phyloP scores from a whole-genome alignment of 495 filamentous ascomycete species.

The Viridothelium virens region DNA sequence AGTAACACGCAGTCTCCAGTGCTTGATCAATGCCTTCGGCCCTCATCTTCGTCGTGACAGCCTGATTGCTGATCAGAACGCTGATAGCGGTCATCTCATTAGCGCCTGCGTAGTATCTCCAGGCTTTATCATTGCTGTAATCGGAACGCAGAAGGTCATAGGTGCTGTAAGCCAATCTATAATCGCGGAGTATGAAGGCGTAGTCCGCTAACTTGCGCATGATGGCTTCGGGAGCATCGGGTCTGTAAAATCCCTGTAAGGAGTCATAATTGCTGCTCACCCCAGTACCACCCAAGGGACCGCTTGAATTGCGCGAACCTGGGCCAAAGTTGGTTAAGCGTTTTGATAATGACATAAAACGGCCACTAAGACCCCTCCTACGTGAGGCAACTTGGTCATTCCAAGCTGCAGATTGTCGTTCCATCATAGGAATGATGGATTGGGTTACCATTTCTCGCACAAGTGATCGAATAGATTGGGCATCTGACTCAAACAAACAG shows the following conservation, averaged over 20 bases:
- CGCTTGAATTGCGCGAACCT: constrained; percentile 41
- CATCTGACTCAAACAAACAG: constrained; percentile 87
- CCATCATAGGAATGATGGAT: constrained; percentile 90
- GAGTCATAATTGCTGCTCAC: constrained; percentile 66
- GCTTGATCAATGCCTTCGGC: constrained; percentile 73
- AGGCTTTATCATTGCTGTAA: constrained; percentile 90
- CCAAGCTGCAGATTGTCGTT: constrained; percentile 80
- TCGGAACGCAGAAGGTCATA: constrained; percentile 85
- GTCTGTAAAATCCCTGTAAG: constrained; percentile 69
- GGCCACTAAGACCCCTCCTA: constrained; percentile 74
- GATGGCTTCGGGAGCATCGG: constrained; percentile 74
- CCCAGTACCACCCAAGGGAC: constrained; percentile 27
- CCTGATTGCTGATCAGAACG: constrained; percentile 64
- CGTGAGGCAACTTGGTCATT: constrained; percentile 95
- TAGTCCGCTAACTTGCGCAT: constrained; percentile 93
- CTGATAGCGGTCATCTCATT: constrained; percentile 89
- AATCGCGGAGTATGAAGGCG: constrained; percentile 92
- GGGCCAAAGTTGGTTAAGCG: constrained; percentile 67
- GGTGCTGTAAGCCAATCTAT: constrained; percentile 79
- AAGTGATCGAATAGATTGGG: constrained; percentile 74
- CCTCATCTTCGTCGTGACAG: constrained; percentile 61
- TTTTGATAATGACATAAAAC: constrained; percentile 87
- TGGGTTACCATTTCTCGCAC: constrained; percentile 89
- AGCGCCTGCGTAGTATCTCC: constrained; percentile 86
- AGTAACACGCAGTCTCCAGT: constrained; percentile 83